Percentiles rank a stretch among this genome's conserved stretches.
Evolutionary conservation across 805 yeast genomes (phyloP).

Genomic region (Cephaloascus fragrans): DNA sequence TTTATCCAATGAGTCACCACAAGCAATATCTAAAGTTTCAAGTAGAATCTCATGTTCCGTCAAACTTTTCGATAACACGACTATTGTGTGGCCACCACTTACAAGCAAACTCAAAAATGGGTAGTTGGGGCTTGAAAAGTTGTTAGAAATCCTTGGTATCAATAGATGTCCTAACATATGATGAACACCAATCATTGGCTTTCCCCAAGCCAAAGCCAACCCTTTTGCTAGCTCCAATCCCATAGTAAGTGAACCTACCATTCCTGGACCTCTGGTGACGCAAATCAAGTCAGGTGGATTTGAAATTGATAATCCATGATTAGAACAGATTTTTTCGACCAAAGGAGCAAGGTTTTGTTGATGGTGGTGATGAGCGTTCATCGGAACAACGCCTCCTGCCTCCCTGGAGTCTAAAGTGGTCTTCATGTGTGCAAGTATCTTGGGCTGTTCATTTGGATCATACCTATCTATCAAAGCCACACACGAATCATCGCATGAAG

Average conservation of each 20-base stretch:
- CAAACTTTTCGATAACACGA: slow-evolving; percentile 56
- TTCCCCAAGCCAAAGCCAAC: slow-evolving; percentile 63
- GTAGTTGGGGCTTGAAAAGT: slow-evolving; percentile 35
- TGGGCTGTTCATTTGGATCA: slow-evolving; percentile 26
- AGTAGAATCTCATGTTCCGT: slow-evolving; percentile 63
- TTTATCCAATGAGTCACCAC: slow-evolving; percentile 90
- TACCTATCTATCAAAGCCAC: slow-evolving; percentile 63
- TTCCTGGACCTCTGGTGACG: slow-evolving; percentile 94
- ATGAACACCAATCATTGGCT: slow-evolving; percentile 82
- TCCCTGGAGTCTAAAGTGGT: slow-evolving; percentile 54
- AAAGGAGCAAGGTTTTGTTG: slow-evolving; percentile 44
- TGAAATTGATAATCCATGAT: slow-evolving; percentile 16
- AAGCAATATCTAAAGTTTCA: slow-evolving; percentile 79
- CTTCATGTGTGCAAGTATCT: slow-evolving; percentile 48
- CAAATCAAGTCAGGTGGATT: slow-evolving; percentile 64
- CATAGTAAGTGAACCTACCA: slow-evolving; percentile 80
- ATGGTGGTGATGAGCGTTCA: slow-evolving; percentile 76
- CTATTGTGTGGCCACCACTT: slow-evolving; percentile 93
- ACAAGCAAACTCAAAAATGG: slow-evolving; percentile 74
- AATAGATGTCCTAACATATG: slow-evolving; percentile 94
- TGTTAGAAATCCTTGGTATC: slow-evolving; percentile 42
- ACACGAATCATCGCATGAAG: slow-evolving; percentile 94
- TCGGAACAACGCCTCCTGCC: slow-evolving; percentile 84
- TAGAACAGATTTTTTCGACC: slow-evolving; percentile 32
- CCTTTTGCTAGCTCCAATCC: slow-evolving; percentile 86